Conservation (phyloP, 306 rosid genomes). For the Vigna trinervia region DNA sequence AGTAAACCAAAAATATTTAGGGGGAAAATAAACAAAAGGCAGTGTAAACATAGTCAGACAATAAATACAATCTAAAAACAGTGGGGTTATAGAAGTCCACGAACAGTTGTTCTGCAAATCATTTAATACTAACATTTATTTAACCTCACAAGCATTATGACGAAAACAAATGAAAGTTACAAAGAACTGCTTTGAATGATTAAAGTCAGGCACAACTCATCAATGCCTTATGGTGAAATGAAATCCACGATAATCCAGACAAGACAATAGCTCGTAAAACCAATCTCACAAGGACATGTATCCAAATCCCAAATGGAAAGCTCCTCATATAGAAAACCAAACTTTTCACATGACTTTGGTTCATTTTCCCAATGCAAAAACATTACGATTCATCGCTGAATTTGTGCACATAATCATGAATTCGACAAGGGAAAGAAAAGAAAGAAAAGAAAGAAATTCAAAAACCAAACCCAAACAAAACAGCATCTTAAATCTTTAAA, state of each 20-base stretch:
- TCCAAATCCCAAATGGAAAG: constrained; percentile 36
- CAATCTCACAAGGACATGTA: constrained; percentile 10
- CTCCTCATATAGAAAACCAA: neutral
- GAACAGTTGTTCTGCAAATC: constrained; percentile 31
- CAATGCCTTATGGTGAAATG: neutral
- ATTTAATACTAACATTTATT: constrained; percentile 3
- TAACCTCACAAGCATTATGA: constrained; percentile 35
- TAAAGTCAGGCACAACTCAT: constrained; percentile 20
- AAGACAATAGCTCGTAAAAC: constrained; percentile 20
- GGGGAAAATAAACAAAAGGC: neutral
- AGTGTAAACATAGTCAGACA: neutral
- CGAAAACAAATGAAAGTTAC: constrained; percentile 14
- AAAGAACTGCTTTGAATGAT: neutral
- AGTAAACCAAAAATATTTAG: neutral
- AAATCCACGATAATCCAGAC: constrained; percentile 30
- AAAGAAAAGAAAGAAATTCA: neutral
- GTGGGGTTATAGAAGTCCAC: neutral
- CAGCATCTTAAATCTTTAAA: constrained; percentile 16
- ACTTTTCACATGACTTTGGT: constrained; percentile 7
- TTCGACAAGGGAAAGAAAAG: neutral
- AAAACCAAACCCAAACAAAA: neutral
- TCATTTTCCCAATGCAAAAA: constrained; percentile 21
- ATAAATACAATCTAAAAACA: constrained; percentile 11
- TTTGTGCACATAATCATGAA: constrained; percentile 19
- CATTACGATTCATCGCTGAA: constrained; percentile 21